Percentiles rank a stretch among this genome's conserved stretches.
phyloP scores from a whole-genome alignment of 2,329 filamentous ascomycete species.

The Alternaria brassicicola region DNA sequence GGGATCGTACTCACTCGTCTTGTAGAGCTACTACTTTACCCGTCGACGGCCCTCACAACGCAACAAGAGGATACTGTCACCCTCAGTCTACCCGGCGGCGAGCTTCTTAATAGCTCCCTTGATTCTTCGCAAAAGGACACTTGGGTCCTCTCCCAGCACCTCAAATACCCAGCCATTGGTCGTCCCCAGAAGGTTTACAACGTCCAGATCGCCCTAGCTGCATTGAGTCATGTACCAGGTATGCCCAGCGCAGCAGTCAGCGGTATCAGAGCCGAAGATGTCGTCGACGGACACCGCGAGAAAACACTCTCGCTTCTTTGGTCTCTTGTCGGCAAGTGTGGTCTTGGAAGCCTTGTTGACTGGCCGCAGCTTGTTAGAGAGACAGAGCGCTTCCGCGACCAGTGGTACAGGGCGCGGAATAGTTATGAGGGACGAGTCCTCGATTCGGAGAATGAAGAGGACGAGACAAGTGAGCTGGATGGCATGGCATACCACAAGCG shows the following conservation, averaged over 20 bases:
- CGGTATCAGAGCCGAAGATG: conserved; percentile 60
- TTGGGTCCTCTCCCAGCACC: conserved; percentile 61
- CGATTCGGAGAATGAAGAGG: conserved; percentile 38
- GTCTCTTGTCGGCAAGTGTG: conserved; percentile 64
- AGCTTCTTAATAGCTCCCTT: conserved; percentile 49
- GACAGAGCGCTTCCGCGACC: conserved; percentile 51
- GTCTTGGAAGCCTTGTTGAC: conserved; percentile 61
- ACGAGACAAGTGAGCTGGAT: conserved; percentile 28
- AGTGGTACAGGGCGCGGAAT: conserved; percentile 40
- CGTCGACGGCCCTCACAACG: conserved; percentile 37
- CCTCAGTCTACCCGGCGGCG: conserved; percentile 54
- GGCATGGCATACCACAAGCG: conserved; percentile 45
- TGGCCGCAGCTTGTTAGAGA: conserved; percentile 62
- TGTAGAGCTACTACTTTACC: conserved; percentile 63
- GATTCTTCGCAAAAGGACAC: conserved; percentile 44
- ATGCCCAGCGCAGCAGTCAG: conserved; percentile 50
- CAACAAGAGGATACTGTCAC: conserved; percentile 51
- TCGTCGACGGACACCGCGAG: conserved; percentile 69
- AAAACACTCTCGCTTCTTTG: conserved; percentile 67
- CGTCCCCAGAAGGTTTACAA: conserved; percentile 65
- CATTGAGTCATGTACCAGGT: conserved; percentile 55
- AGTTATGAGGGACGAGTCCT: conserved; percentile 40
- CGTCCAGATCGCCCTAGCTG: conserved; percentile 62
- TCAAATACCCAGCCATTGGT: conserved; percentile 63
- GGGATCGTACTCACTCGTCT: conserved; percentile 65